Evolutionary conservation across 495 filamentous ascomycete genomes (phyloP), one percentile per base, ranked within the genome.

Genomic region (Lophiostoma macrostomum): DNA sequence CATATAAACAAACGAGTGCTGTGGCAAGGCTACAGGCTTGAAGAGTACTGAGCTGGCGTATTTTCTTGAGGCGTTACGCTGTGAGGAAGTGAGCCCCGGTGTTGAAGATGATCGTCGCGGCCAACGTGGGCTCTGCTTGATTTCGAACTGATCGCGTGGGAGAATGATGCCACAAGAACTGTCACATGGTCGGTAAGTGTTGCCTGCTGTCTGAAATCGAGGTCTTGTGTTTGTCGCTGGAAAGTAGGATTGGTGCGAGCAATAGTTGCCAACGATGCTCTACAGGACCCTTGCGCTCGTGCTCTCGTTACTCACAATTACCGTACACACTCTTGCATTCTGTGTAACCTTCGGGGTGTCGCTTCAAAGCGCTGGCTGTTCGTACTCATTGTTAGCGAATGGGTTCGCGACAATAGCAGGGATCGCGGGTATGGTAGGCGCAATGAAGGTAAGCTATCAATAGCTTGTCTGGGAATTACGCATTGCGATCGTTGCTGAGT

Each of bases 351-450:
- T 45, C 5, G 5, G 19, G 13, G 13, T 3, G 23, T 16, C 14
- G 5, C 14, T 14, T 3, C 3, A 13, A 4, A 31, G 13, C 2
- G 4, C 7, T 7, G 3, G 16, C n/a, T 7, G 1, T 6, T 19
- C 37, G 12, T 41, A n/a, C 31, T 50, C 38, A 11, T 50, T 29
- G 37, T 38, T 24, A 7, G 12, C 23, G 23, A 49, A 52, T 27
- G 13, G 40, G 14, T 37, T 50, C 2, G 57, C 61, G 14, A 38
- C 35, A 4, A 42, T 12, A 16, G 34, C 53, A 25, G 54, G 56
- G 25, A 10, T 54, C 0, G 13, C 43, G 1, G 61, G 61, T 10
- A 12, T 60, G 1, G 27, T 57, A 4, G 61, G 61, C n/a, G 53
- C 57, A 12, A 14, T 50, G 4, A 41, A 35, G 30, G 56, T 59